Conservation (phyloP, 495 filamentous ascomycete genomes). For the Trichoderma reesei region DNA sequence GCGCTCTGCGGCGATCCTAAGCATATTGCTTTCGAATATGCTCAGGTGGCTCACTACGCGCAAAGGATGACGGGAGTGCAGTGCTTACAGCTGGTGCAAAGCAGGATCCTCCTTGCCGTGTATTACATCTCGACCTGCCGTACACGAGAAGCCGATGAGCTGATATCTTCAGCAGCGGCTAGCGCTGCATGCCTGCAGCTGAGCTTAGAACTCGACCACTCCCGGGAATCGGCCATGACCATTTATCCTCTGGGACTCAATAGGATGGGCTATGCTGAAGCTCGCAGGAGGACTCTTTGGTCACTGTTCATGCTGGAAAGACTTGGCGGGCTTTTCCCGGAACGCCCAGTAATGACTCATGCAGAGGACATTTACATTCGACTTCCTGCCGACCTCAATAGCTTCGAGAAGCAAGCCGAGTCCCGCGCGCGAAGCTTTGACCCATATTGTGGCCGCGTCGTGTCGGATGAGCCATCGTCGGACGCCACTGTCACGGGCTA, state of each 20-base stretch:
- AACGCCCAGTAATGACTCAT: slow-evolving; percentile 33
- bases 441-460: slow-evolving; percentile 23
- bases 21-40: slow-evolving; percentile 37
- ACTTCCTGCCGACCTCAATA: slow-evolving; percentile 47
- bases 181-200: slow-evolving; percentile 47
- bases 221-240: slow-evolving; percentile 33
- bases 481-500: slow-evolving; percentile 45
- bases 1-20: slow-evolving; percentile 48
- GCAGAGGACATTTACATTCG: slow-evolving; percentile 51
- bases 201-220: slow-evolving; percentile 49
- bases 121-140: slow-evolving; percentile 53
- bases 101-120: slow-evolving; percentile 50
- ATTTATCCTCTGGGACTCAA: slow-evolving; percentile 47
- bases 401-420: slow-evolving; percentile 47
- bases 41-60: slow-evolving; percentile 49
- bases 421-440: slow-evolving; percentile 49
- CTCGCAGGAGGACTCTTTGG: slow-evolving; percentile 59
- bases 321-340: slow-evolving; percentile 47
- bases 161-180: slow-evolving; percentile 47
- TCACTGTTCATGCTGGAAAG: slow-evolving; percentile 54
- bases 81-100: slow-evolving; percentile 52
- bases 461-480: slow-evolving; percentile 17
- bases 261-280: slow-evolving; percentile 50
- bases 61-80: slow-evolving; percentile 33
- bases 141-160: slow-evolving; percentile 47